Percentiles rank a stretch among this genome's conserved stretches.
phyloP scores from a whole-genome alignment of 2,329 filamentous ascomycete species.

The Penicillium italicum region DNA sequence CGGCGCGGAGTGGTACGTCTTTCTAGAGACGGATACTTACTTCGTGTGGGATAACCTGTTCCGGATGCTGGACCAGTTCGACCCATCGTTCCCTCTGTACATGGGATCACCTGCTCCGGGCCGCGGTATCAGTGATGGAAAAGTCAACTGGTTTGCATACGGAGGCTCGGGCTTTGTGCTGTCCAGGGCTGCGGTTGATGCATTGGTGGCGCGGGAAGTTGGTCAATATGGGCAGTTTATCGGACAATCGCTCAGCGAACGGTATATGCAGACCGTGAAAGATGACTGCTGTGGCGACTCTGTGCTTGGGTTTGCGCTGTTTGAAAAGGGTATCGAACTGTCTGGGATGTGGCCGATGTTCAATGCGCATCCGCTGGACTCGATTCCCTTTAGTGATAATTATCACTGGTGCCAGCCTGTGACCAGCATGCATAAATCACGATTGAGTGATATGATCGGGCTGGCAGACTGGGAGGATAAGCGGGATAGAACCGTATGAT shows the following conservation, averaged over 20 bases:
- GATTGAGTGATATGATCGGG: constrained; percentile 47
- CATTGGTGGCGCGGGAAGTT: constrained; percentile 28
- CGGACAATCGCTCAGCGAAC: constrained; percentile 39
- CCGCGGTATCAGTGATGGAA: constrained; percentile 12
- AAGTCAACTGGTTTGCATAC: constrained; percentile 46
- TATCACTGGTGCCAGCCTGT: constrained; percentile 52
- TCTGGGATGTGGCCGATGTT: constrained; percentile 52
- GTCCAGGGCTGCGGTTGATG: constrained; percentile 46
- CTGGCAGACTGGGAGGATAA: constrained; percentile 46
- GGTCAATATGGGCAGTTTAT: constrained; percentile 35
- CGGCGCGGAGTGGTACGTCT: constrained; percentile 54
- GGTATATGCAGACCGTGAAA: constrained; percentile 43
- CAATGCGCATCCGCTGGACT: constrained; percentile 48
- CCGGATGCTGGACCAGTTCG: constrained; percentile 49
- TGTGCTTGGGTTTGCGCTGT: constrained; percentile 49
- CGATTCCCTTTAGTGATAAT: constrained; percentile 45
- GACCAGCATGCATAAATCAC: constrained; percentile 50
- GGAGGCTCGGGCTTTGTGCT: constrained; percentile 50
- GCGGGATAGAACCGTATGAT: constrained; percentile 22
- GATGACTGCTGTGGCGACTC: constrained; percentile 54
- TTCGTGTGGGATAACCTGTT: constrained; percentile 47
- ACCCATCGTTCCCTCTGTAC: constrained; percentile 46
- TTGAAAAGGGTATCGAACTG: constrained; percentile 45
- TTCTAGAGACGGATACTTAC: constrained; percentile 56
- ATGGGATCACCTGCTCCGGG: constrained; percentile 50